Evolutionary conservation across 176 grass and related monocot genomes (phyloP), one percentile per base, ranked within the genome.

Genomic region (Areca catechu): DNA sequence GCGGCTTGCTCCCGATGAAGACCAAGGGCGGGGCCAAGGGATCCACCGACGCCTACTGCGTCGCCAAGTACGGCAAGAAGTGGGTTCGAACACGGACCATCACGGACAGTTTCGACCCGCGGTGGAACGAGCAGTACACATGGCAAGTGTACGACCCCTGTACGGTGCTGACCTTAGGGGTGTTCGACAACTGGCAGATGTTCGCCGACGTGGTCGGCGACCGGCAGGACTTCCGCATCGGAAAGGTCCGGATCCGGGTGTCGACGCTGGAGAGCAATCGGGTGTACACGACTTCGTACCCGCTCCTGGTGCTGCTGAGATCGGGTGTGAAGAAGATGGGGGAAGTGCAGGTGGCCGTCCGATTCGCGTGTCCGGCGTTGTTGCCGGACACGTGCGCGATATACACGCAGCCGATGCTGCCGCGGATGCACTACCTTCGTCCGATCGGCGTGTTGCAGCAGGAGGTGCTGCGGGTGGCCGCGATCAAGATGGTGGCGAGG

Each of bases 111-210:
- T 84, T 98, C 7, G 89, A 74, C 78, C 93, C 93, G 4, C 76
- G 77, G 48, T 98, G 93, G 93, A 98, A 98, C 68, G 93, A 98
- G 63, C 93, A 98, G 81, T 98, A 98, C 87, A 92, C 84, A 17
- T 98, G 93, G 93, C 93, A 82, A 62, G 93, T 98, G 14, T 92
- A 98, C 82, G 93, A 98, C 68, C 93, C 93, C 0, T 98, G 93
- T 81, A 98, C 93, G 0, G 84, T 92, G 50, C 80, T 98, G 15
- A 92, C 93, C 7, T 77, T 98, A 0, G 87, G 83, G 22, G 86
- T 92, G 18, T 98, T 98, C 76, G 93, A 98, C 77, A 98, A 98
- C 80, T 92, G 87, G 87, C 87, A 81, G 22, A 98, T 98, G 93
- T 92, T 92, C 58, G 74, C 68, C 14, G 74, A 72, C n/a, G 16